A percentile compares a stretch with the other conserved stretches of the same genome.
These are phyloP conservation scores for Groenewaldozyma salmanticensis DNA, from an alignment of 805 yeast genomes.

Conservation along the genomic window DNA sequence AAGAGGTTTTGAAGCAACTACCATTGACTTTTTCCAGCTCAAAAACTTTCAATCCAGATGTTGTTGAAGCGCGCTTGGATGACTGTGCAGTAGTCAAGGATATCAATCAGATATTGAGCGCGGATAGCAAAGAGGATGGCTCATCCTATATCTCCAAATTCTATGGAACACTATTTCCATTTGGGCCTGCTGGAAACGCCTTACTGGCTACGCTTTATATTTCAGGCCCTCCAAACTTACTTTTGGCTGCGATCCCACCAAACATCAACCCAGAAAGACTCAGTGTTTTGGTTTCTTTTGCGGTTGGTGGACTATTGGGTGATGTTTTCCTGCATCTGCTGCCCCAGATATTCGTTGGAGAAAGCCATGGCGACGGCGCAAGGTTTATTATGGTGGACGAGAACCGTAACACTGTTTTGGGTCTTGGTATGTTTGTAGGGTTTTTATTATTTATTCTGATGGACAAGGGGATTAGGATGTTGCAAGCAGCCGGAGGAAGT, in stretches of 20 bases:
- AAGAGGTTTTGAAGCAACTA: too few species aligned
- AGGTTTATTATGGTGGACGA: constrained; percentile 43
- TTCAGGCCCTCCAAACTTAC: constrained; percentile 53
- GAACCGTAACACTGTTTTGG: constrained; percentile 38
- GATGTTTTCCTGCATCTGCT: constrained; percentile 64
- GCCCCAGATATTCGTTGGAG: constrained; percentile 58
- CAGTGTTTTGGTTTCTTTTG: constrained; percentile 54
- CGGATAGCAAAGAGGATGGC: constrained; percentile 15
- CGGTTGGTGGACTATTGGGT: constrained; percentile 67
- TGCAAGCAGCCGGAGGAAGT: constrained; percentile 28
- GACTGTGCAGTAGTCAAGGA: constrained; percentile 34
- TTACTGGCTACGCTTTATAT: constrained; percentile 54
- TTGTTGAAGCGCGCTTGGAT: constrained; percentile 17
- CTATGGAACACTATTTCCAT: constrained; percentile 31
- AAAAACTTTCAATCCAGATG: constrained; percentile 29
- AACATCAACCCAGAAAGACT: constrained; percentile 42
- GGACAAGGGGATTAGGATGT: constrained; percentile 50
- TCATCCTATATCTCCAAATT: constrained; percentile 27
- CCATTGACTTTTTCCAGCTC: background rate
- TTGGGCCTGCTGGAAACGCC: constrained; percentile 53
- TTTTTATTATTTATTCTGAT: constrained; percentile 49
- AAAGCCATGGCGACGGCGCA: constrained; percentile 30
- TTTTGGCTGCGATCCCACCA: constrained; percentile 49
- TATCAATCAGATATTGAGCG: constrained; percentile 24
- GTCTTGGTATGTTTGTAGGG: constrained; percentile 50